Evolutionary conservation across 805 yeast genomes (phyloP), one percentile per base, ranked within the genome.

Genomic region (Wickerhamiella allomyrinae): DNA sequence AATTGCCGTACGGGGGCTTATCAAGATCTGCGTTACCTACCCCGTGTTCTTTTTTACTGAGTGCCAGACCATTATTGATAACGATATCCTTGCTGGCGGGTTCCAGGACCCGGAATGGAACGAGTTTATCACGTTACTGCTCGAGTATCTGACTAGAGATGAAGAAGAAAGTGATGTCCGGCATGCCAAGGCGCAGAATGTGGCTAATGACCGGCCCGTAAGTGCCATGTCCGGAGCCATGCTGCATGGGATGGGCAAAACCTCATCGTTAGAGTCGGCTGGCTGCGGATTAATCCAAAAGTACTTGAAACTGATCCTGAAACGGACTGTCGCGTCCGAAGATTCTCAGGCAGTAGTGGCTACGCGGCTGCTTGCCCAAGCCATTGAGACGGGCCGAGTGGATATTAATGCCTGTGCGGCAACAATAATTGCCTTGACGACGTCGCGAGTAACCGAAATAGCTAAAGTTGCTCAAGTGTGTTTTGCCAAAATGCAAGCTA

Each of bases 61-160:
- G 17, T 27, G 31, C 31, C 31, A 17, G 17, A 13, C 14, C 17
- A n/a, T 27, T 11, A 27, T 27, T 8, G 31, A 27, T 9, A 11
- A 27, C 14, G 31, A 27, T n/a, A 27, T 27, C 14, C 31, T 27
- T 14, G 31, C 31, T 5, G 31, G 31, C 17, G 31, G 14, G 6
- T n/a, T 27, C 17, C 31, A 27, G 17, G 31, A 27, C 6, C 31
- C 31, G 17, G 47, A 41, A 25, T 44, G 47, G 47, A 23, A 22
- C 19, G 31, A 33, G 23, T 44, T 41, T 20, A 44, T 44, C 40
- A 20, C 39, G 21, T 34, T 39, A 2, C 36, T 44, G 20, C 40
- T 44, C 2, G 40, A 39, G 29, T 34, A 23, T 24, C 40, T 44
- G n/a, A 27, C 20, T 9, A 11, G 20, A 3, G 38, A 41, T 29